A percentile compares a stretch with the other conserved stretches of the same genome.
Conservation (phyloP, 2,329 filamentous ascomycete species). For the Calonectria multiphialidica region DNA sequence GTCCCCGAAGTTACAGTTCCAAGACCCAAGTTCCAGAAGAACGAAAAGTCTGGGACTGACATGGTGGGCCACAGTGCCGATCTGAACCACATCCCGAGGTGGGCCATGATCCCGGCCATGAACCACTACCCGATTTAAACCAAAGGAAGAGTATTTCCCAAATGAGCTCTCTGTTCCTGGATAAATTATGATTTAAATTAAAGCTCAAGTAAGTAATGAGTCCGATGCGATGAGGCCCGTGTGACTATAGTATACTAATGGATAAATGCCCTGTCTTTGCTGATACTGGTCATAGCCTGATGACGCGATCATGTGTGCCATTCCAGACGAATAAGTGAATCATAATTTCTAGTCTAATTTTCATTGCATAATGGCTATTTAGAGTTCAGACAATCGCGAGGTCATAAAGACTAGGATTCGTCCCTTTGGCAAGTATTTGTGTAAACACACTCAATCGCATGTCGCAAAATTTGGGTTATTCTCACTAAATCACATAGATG, state of each 20-base stretch:
- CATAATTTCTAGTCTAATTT: background rate
- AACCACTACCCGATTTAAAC: background rate
- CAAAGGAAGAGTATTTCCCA: background rate
- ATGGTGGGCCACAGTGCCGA: background rate
- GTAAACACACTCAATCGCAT: too few relatives aligned
- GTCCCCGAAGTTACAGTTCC: too few relatives aligned
- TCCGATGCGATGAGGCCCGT: background rate
- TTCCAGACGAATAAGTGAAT: background rate
- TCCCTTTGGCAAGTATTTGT: too few relatives aligned
- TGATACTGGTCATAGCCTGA: too few relatives aligned
- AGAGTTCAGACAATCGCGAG: background rate
- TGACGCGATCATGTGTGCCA: background rate
- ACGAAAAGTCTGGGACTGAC: too few relatives aligned
- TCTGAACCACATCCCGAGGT: constrained; percentile 3
- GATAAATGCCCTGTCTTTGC: background rate
- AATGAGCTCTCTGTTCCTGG: background rate
- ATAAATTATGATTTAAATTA: background rate
- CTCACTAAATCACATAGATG: too few relatives aligned
- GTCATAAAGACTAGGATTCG: too few relatives aligned
- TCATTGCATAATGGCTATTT: background rate
- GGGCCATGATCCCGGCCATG: background rate
- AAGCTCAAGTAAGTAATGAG: background rate
- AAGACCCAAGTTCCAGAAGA: too few relatives aligned
- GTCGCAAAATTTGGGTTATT: too few relatives aligned
- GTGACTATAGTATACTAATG: too few relatives aligned